phyloP scores from a whole-genome alignment of 306 rosid species.

The Prosopis cineraria region DNA sequence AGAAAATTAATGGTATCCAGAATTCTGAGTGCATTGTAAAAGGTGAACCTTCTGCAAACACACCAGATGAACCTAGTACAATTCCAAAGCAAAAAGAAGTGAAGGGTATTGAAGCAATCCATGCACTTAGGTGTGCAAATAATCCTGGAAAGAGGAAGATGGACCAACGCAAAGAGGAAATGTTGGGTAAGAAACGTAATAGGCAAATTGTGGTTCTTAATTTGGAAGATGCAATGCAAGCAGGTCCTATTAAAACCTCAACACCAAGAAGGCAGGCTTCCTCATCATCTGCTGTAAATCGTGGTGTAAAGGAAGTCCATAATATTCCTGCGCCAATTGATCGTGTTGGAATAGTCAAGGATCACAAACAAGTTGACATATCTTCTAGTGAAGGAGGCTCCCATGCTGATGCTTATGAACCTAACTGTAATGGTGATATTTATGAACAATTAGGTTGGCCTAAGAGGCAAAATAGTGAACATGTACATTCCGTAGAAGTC shows the following conservation, averaged over 20 bases:
- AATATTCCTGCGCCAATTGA: conserved; percentile 57
- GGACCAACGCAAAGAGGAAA: conserved; percentile 82
- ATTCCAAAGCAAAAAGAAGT: conserved; percentile 74
- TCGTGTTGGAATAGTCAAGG: conserved; percentile 62
- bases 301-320: conserved; percentile 77
- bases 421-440: conserved; percentile 70
- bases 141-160: conserved; percentile 83
- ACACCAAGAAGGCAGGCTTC: conserved; percentile 89
- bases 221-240: conserved; percentile 95
- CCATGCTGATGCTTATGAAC: conserved; percentile 55
- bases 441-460: conserved; percentile 59
- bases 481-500: conserved; percentile 61
- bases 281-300: conserved; percentile 61
- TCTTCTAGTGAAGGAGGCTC: conserved; percentile 61
- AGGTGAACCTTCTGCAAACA: conserved; percentile 60
- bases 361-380: conserved; percentile 64
- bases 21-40: conserved; percentile 61
- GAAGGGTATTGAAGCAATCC: conserved; percentile 83
- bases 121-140: conserved; percentile 76
- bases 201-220: conserved; percentile 95
- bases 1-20: conserved; percentile 51
- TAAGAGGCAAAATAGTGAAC: conserved; percentile 64
- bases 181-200: conserved; percentile 92
- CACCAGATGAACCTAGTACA: conserved; percentile 61
- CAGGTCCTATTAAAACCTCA: conserved; percentile 86